Base-by-base conservation (phyloP, 306 rosid genomes). In the Carpinus viminea region DNA sequence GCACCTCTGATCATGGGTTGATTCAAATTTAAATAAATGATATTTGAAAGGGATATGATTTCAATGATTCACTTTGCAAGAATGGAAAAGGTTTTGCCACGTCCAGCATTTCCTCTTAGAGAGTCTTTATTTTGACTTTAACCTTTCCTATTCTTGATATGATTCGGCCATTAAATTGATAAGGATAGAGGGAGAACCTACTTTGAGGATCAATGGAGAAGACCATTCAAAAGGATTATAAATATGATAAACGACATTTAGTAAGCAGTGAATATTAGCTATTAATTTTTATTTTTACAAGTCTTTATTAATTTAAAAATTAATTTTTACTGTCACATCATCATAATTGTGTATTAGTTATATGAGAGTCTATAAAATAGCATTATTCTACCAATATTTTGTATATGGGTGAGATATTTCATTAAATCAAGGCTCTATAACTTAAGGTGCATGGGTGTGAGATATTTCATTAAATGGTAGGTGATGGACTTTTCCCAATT, bases 391-490 rank as follows among this genome's bases (percentile, higher is more conserved):
- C 34, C 2, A 31, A 31, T 31, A 31, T 2, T 0, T 31, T 31
- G 34, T 31, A 31, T 31, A 31, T 2, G 34, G 34, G 34, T 31
- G 34, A 31, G 34, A 31, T 31, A 31, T 31, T 31, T 31, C 34
- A 31, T 31, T 31, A 31, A 31, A 31, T 31, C 34, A 31, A 31
- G 34, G 34, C 34, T 31, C 1, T 31, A 6, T 2, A 34, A 26
- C 15, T 15, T 24, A 24, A 36, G 72, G 5, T 66, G 36, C 28
- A 48, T 34, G 57, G 60, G 41, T 3, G 5, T 13, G 71, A 46
- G 79, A 78, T 82, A 74, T 74, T 74, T 80, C 60, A 28, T 26
- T 74, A 64, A 55, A 21, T 55, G 51, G 59, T 72, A n/a, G 70
- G 77, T 36, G 74, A 79, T 51, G 50, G 52, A 79, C 73, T 26